Evolutionary conservation across 2,329 filamentous ascomycete genomes (phyloP), one percentile per base, ranked within the genome.

Genomic region (Epichloe amarillans): DNA sequence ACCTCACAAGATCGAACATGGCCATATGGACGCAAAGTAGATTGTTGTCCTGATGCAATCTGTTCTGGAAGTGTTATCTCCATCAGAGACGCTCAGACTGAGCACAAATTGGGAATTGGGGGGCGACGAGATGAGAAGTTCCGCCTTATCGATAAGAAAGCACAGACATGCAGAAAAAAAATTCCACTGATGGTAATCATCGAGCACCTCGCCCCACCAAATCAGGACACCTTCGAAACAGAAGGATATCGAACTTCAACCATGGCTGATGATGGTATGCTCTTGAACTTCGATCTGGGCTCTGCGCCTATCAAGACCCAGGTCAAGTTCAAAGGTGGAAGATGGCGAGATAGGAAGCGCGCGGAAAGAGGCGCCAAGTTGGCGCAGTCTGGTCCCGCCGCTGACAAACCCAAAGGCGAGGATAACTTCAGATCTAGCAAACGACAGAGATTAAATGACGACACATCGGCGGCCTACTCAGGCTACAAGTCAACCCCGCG

Each of bases 231-330:
- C 43, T 39, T 40, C 43, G 19, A 43, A 21, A 48, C 6, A 5
- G 46, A 43, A 41, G 35, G 38, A 12, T 12, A 40, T 19, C 40
- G 43, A 15, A 8, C 17, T 19, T 30, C 42, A 39, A 55, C 43
- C 54, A 96, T 97, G 90, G 87, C 87, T 48, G 90, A 97, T 72
- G 87, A 95, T 82, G 89, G 89, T 58, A 86, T 98, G 80, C 78
- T 96, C 52, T 74, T 97, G 64, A 97, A 97, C 61, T 96, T 97
- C 65, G 83, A 88, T 60, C 72, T 95, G 52, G 77, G 80, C 30
- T 82, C 87, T 54, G 77, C 72, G 17, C 77, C 84, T 12, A 65
- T 87, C 50, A 76, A 82, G 53, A 73, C 77, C 5, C 71, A 77
- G 50, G 72, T 77, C 54, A 81, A 75, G 58, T 87, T 94, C 67